These are phyloP conservation scores for Cystofilobasidium capitatum DNA, from an alignment of 768 basidiomycete species.

Conservation along the genomic window DNA sequence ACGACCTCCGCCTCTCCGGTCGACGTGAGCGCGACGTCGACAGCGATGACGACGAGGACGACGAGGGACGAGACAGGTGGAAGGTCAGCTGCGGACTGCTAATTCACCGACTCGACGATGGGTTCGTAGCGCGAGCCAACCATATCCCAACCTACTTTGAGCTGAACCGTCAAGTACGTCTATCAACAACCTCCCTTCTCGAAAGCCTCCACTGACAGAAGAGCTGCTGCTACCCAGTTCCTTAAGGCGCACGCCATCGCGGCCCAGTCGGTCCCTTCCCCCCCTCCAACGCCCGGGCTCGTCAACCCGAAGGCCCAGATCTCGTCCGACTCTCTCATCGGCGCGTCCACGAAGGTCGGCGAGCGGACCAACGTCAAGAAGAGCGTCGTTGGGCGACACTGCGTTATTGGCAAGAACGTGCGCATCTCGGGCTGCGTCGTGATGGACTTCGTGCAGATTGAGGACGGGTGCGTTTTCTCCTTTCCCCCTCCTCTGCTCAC, in stretches of 20 bases:
- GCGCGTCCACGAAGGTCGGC: conserved; percentile 68
- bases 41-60: conserved; percentile 27
- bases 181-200: neutral
- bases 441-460: conserved; percentile 78
- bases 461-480: conserved; percentile 58
- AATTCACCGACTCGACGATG: conserved; percentile 49
- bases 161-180: conserved; percentile 62
- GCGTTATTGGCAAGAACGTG: conserved; percentile 72
- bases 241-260: conserved; percentile 27
- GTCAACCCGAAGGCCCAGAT: conserved; percentile 77
- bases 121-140: conserved; percentile 62
- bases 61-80: conserved; percentile 25
- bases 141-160: conserved; percentile 68
- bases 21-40: neutral
- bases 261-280: conserved; percentile 35
- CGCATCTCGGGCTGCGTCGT: conserved; percentile 72
- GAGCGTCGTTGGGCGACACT: conserved; percentile 70
- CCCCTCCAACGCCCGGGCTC: conserved; percentile 47
- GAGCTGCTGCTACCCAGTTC: conserved; percentile 20
- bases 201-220: neutral
- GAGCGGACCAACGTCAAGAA: conserved; percentile 73
- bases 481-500: neutral
- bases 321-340: conserved; percentile 70
- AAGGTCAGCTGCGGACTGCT: conserved; percentile 55
- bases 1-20: neutral